These are phyloP conservation scores for Euptelea pleiosperma DNA, from an alignment of 164 flowering plant genomes.

Conservation along the genomic window DNA sequence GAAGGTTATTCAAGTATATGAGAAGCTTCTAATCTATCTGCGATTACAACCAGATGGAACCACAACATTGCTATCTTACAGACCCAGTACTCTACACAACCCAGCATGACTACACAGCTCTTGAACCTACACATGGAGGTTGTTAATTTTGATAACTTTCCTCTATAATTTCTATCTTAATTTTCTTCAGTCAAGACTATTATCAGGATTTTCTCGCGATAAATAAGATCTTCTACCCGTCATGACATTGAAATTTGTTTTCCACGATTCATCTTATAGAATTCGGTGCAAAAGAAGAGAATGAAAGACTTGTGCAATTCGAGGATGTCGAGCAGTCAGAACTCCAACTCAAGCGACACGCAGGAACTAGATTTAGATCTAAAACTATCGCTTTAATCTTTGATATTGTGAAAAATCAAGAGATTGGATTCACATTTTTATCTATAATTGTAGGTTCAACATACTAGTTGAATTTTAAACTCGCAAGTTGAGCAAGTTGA, in stretches of 20 bases:
- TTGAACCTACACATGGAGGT: slow-evolving; percentile 33
- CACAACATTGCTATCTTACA: slow-evolving; percentile 27
- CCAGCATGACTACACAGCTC: slow-evolving; percentile 37
- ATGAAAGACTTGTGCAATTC: slow-evolving; percentile 36
- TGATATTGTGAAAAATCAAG: not conserved
- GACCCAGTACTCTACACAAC: slow-evolving; percentile 36
- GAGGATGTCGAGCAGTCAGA: slow-evolving; percentile 53
- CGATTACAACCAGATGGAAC: slow-evolving; percentile 35
- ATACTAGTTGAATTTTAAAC: slow-evolving; percentile 1
- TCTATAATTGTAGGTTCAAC: slow-evolving; percentile 3
- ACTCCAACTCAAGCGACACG: slow-evolving; percentile 56
- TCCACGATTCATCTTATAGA: slow-evolving; percentile 19
- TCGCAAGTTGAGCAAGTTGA: slow-evolving; percentile 6
- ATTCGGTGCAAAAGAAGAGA: slow-evolving; percentile 29
- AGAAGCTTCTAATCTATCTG: not conserved
- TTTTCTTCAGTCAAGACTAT: not conserved
- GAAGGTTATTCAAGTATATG: not conserved
- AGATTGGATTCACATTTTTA: slow-evolving; percentile 1
- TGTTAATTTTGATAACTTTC: too few species aligned
- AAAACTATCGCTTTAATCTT: slow-evolving; percentile 44
- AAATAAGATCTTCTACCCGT: too few species aligned
- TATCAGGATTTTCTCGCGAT: not conserved
- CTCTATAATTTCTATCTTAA: too few species aligned
- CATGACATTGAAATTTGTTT: not conserved
- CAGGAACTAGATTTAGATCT: slow-evolving; percentile 75